phyloP scores from a whole-genome alignment of 306 rosid genomes.

The Lupinus albus region DNA sequence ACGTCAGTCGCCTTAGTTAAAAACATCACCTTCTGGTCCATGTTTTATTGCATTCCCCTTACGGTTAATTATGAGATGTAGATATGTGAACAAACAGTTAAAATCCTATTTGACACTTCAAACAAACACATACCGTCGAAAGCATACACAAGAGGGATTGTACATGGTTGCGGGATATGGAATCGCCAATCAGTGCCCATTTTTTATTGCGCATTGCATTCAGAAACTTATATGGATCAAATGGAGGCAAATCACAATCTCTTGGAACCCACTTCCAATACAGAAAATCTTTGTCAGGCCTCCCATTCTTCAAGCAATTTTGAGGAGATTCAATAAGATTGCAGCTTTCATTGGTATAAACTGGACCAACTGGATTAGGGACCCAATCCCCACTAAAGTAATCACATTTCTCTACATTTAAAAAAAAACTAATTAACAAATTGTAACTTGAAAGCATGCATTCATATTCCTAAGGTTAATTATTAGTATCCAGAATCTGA shows the following conservation, averaged over 20 bases:
- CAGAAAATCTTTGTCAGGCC: slow-evolving; percentile 72
- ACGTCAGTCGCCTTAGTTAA: not conserved
- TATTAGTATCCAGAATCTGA: slow-evolving; percentile 12
- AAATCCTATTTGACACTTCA: slow-evolving; percentile 23
- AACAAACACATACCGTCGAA: slow-evolving; percentile 62
- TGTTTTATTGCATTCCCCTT: not conserved
- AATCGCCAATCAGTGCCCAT: slow-evolving; percentile 94
- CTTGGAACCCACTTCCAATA: slow-evolving; percentile 90
- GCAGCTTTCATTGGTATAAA: slow-evolving; percentile 75
- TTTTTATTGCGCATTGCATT: slow-evolving; percentile 68
- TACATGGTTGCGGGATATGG: slow-evolving; percentile 91
- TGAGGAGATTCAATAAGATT: slow-evolving; percentile 81
- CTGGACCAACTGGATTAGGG: slow-evolving; percentile 64
- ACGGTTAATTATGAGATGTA: not conserved
- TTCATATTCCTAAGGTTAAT: slow-evolving; percentile 1
- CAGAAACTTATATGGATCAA: slow-evolving; percentile 71
- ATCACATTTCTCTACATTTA: slow-evolving; percentile 69
- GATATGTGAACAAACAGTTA: not conserved
- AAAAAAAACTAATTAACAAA: not conserved
- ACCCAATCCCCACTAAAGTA: slow-evolving; percentile 83
- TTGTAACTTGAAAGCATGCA: not conserved
- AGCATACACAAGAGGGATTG: slow-evolving; percentile 89
- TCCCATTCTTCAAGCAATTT: slow-evolving; percentile 82
- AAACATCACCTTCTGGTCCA: not conserved
- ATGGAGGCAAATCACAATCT: slow-evolving; percentile 65